A percentile compares a stretch with the other conserved stretches of the same genome.
These are phyloP conservation scores for Dinochytrium kinnereticum DNA, from an alignment of 371 early-diverging fungal genomes.

Conservation along the genomic window DNA sequence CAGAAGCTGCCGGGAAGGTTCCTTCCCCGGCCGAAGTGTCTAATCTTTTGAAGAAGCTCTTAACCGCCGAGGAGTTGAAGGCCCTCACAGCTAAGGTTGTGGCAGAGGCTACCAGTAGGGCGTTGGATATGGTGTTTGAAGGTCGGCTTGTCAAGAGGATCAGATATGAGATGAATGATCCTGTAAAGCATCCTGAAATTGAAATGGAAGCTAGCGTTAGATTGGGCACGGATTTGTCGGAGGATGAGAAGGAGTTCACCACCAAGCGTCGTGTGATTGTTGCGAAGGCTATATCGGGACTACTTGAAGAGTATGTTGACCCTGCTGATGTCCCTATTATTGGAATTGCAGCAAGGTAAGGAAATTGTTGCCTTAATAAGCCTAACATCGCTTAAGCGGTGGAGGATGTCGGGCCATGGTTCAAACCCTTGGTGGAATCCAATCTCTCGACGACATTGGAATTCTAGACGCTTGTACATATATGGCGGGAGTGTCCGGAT, in stretches of 20 bases:
- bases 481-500: slow-evolving; percentile 32
- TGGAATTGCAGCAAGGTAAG: slow-evolving; percentile 28
- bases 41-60: background rate
- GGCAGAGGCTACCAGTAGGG: background rate
- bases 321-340: slow-evolving; percentile 22
- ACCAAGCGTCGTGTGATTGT: background rate
- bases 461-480: slow-evolving; percentile 22
- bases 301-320: slow-evolving; percentile 14
- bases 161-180: slow-evolving; percentile 1
- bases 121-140: slow-evolving; percentile 11
- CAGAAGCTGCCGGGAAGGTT: slow-evolving; percentile 7
- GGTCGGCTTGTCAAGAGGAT: background rate
- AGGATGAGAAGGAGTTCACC: background rate
- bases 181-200: background rate
- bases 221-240: background rate
- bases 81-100: slow-evolving; percentile 1
- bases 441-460: slow-evolving; percentile 9
- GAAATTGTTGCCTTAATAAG: background rate
- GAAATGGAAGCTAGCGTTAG: slow-evolving; percentile 5
- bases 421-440: slow-evolving; percentile 13
- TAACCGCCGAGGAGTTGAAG: slow-evolving; percentile 12
- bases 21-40: slow-evolving; percentile 8
- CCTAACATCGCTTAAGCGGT: slow-evolving; percentile 10
- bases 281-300: slow-evolving; percentile 5
- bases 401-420: slow-evolving; percentile 37